phyloP scores from a whole-genome alignment of 371 early-diverging fungal species.

The Mortierella sp. region DNA sequence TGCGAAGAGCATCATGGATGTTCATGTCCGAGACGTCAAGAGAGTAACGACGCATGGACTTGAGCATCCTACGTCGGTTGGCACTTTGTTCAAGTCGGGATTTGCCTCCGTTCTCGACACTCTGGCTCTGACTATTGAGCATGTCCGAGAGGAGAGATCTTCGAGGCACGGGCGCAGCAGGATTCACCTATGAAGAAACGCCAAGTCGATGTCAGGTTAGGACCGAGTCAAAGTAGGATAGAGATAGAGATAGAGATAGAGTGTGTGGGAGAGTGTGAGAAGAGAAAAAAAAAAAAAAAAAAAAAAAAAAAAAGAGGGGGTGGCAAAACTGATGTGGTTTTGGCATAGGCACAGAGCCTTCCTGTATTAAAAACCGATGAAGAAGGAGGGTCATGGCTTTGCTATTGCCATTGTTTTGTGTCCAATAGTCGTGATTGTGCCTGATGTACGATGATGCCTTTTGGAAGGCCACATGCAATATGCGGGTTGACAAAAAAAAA shows the following conservation, averaged over 20 bases:
- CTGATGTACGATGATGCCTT: too few species aligned
- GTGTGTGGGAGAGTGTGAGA: conserved; percentile 1
- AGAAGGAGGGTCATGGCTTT: neutral
- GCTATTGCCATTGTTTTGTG: too few species aligned
- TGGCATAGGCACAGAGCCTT: too few species aligned
- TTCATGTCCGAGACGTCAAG: conserved; percentile 51
- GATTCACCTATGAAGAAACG: conserved; percentile 21
- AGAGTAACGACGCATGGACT: conserved; percentile 49
- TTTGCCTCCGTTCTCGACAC: conserved; percentile 1
- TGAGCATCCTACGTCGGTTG: conserved; percentile 46
- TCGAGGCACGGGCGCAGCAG: conserved; percentile 36
- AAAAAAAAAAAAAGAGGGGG: neutral
- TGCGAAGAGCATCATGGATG: conserved; percentile 18
- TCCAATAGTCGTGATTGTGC: too few species aligned
- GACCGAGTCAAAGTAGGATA: conserved; percentile 1
- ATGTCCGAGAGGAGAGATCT: conserved; percentile 46
- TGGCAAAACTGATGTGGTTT: neutral
- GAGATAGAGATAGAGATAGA: neutral
- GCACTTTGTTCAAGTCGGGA: conserved; percentile 41
- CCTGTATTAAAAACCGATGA: neutral
- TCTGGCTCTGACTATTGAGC: conserved; percentile 37
- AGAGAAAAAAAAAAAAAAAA: neutral
- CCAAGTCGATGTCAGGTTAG: too few species aligned
- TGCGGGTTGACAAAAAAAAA: neutral
- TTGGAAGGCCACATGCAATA: neutral